Conservation (phyloP, 1,284 basidiomycete genomes). For the Schizophyllum amplum region DNA sequence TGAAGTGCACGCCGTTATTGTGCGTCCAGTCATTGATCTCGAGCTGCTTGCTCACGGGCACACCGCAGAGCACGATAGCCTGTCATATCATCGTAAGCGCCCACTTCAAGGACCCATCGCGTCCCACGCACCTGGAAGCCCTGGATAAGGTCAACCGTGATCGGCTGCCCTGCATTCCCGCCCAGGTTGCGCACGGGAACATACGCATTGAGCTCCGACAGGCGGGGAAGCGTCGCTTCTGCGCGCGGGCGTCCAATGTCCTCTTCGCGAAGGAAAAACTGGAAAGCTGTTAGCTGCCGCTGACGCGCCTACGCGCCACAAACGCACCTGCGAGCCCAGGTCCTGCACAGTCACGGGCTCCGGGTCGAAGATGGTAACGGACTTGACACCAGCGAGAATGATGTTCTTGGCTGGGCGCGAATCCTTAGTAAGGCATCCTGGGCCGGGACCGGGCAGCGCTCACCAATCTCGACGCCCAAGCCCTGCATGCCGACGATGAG, state of each 20-base stretch:
- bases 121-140: constrained; percentile 69
- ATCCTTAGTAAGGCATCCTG: constrained; percentile 1
- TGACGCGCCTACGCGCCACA: constrained; percentile 1
- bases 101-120: neutral
- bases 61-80: constrained; percentile 87
- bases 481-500: constrained; percentile 92
- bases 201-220: constrained; percentile 95
- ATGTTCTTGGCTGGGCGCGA: constrained; percentile 84
- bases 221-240: constrained; percentile 78
- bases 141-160: constrained; percentile 73
- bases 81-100: constrained; percentile 22
- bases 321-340: constrained; percentile 81
- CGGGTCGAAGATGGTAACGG: constrained; percentile 94
- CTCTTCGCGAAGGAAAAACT: constrained; percentile 92
- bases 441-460: constrained; percentile 17
- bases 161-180: constrained; percentile 61
- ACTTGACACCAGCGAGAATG: constrained; percentile 94
- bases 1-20: constrained; percentile 83
- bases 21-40: constrained; percentile 96
- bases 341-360: constrained; percentile 83
- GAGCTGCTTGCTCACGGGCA: constrained; percentile 74
- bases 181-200: constrained; percentile 84
- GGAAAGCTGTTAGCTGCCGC: constrained; percentile 1
- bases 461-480: constrained; percentile 94
- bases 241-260: constrained; percentile 90